phyloP scores from a whole-genome alignment of 1,284 basidiomycete species.

The Austropuccinia psidii region DNA sequence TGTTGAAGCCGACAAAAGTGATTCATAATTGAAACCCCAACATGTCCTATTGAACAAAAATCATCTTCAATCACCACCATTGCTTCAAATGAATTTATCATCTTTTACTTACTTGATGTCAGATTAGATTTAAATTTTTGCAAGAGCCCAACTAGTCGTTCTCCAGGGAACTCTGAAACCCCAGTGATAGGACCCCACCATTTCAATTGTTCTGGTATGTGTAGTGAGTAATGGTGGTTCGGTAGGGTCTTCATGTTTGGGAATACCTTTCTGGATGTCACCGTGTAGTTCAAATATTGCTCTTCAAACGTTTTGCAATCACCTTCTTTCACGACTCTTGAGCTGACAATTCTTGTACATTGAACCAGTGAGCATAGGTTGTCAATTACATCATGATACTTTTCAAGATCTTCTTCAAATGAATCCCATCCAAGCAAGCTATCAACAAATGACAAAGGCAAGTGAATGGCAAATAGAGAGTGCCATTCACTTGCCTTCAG shows the following conservation, averaged over 20 bases:
- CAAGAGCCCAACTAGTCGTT: background rate
- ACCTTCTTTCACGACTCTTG: background rate
- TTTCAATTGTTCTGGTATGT: background rate
- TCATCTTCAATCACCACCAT: too few relatives aligned
- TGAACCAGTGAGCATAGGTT: background rate
- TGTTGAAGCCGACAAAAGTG: too few relatives aligned
- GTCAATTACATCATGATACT: too few relatives aligned
- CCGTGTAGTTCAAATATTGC: background rate
- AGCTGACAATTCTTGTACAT: conserved; percentile 9
- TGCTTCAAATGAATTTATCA: too few relatives aligned
- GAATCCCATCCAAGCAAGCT: too few relatives aligned
- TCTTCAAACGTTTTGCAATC: background rate
- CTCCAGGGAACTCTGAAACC: conserved; percentile 5
- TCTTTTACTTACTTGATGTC: background rate
- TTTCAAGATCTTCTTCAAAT: too few relatives aligned
- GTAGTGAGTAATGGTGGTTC: conserved; percentile 13
- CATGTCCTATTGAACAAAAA: too few relatives aligned
- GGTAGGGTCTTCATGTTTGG: background rate
- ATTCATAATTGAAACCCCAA: too few relatives aligned
- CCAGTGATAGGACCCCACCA: conserved; percentile 1
- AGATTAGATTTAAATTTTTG: conserved; percentile 9
- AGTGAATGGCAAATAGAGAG: too few relatives aligned
- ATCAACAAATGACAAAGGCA: too few relatives aligned
- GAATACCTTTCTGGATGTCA: background rate
- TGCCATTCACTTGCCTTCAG: too few relatives aligned